phyloP scores from a whole-genome alignment of 2,329 filamentous ascomycete species.

The Pyrenophora graminea region DNA sequence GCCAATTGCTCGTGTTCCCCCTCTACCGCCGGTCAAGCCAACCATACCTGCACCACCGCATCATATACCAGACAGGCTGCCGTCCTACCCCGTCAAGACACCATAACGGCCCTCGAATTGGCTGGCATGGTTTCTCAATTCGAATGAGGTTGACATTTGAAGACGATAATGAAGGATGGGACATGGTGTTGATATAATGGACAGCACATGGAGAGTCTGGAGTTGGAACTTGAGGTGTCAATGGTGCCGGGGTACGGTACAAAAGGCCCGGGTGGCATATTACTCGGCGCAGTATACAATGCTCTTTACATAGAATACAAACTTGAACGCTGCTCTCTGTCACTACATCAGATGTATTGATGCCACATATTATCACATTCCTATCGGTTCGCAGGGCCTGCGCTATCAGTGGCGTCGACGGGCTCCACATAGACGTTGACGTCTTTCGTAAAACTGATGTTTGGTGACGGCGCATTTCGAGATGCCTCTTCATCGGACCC shows the following conservation, averaged over 20 bases:
- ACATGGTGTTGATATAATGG: no score
- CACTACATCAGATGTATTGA: background rate
- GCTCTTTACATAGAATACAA: no score
- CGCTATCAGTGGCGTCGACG: slow-evolving; percentile 21
- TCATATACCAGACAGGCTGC: background rate
- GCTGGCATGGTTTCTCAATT: background rate
- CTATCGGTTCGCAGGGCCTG: slow-evolving; percentile 10
- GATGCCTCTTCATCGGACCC: slow-evolving; percentile 16
- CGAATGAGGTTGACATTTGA: background rate
- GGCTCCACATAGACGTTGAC: slow-evolving; percentile 21
- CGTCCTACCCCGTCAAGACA: background rate
- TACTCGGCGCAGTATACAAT: background rate
- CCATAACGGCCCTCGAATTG: background rate
- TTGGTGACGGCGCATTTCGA: background rate
- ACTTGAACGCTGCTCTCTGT: background rate
- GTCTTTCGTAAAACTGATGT: slow-evolving; percentile 10
- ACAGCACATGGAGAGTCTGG: background rate
- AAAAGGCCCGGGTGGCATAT: no score
- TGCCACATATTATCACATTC: background rate
- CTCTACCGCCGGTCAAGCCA: background rate
- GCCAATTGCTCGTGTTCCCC: background rate
- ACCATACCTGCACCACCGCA: background rate
- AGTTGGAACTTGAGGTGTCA: no score
- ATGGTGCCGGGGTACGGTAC: no score
- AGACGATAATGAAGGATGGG: background rate